These are phyloP conservation scores for Boletus rufocinnamomeus DNA, from an alignment of 768 basidiomycete species.

Conservation along the genomic window DNA sequence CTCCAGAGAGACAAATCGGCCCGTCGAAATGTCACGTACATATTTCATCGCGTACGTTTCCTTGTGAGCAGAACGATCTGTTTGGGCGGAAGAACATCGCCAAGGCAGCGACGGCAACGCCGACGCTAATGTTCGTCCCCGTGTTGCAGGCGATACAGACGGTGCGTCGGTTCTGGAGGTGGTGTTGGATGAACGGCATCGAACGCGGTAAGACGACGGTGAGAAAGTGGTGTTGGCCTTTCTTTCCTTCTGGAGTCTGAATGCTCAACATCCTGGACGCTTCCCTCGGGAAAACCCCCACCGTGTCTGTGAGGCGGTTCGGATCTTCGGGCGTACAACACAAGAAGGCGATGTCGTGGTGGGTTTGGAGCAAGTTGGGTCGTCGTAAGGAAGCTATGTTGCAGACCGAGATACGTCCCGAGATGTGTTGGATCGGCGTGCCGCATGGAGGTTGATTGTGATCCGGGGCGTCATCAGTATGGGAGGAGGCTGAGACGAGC, in stretches of 20 bases:
- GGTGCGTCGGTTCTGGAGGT: constrained; percentile 38
- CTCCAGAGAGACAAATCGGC: not conserved
- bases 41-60: constrained; percentile 7
- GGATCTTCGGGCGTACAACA: constrained; percentile 15
- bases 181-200: constrained; percentile 45
- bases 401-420: constrained; percentile 46
- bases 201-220: constrained; percentile 49
- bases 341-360: constrained; percentile 17
- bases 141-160: constrained; percentile 56
- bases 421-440: constrained; percentile 30
- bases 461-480: not conserved
- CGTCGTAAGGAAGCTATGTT: constrained; percentile 31
- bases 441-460: not conserved
- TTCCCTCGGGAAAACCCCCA: not conserved
- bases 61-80: constrained; percentile 37
- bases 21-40: constrained; percentile 22
- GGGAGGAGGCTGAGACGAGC: constrained; percentile 12
- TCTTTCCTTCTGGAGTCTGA: constrained; percentile 47
- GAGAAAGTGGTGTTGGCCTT: constrained; percentile 52
- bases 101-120: constrained; percentile 60
- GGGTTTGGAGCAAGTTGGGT: constrained; percentile 1
- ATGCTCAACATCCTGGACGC: constrained; percentile 25
- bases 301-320: not conserved
- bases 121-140: constrained; percentile 65
- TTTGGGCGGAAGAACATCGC: constrained; percentile 58